phyloP scores from a whole-genome alignment of 495 filamentous ascomycete species.

The Aspergillus wentii region DNA sequence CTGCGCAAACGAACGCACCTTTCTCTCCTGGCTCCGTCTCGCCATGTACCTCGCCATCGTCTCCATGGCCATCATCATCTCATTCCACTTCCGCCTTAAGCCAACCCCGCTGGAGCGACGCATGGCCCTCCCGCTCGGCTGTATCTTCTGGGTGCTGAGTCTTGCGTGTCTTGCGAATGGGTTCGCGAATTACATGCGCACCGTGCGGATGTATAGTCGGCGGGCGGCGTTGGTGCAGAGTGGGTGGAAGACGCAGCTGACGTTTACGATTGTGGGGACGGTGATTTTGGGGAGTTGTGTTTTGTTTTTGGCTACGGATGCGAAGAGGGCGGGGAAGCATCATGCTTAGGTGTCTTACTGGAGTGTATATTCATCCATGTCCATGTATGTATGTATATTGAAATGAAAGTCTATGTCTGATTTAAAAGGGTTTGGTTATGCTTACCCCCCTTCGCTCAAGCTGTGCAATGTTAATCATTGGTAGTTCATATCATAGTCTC shows the following conservation, averaged over 20 bases:
- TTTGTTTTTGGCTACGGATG: slow-evolving; percentile 56
- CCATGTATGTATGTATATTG: no score
- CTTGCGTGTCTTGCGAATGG: slow-evolving; percentile 71
- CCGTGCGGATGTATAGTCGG: slow-evolving; percentile 77
- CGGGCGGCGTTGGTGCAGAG: slow-evolving; percentile 82
- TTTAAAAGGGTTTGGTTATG: no score
- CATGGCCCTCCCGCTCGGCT: slow-evolving; percentile 77
- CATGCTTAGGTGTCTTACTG: background rate
- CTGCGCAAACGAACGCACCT: slow-evolving; percentile 59
- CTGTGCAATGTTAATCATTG: no score
- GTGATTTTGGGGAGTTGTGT: slow-evolving; percentile 78
- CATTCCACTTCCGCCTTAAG: slow-evolving; percentile 78
- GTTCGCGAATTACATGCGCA: slow-evolving; percentile 80
- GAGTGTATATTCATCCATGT: no score
- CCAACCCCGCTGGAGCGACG: slow-evolving; percentile 65
- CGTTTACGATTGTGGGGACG: slow-evolving; percentile 71
- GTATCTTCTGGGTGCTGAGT: slow-evolving; percentile 82
- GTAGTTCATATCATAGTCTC: no score
- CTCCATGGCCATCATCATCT: slow-evolving; percentile 81
- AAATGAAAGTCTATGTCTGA: no score
- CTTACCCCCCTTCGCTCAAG: no score
- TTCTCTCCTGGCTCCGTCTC: slow-evolving; percentile 91
- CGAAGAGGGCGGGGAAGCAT: slow-evolving; percentile 5
- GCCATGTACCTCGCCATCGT: slow-evolving; percentile 89
- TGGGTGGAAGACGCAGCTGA: slow-evolving; percentile 84